A percentile compares a stretch with the other conserved stretches of the same genome.
phyloP scores from a whole-genome alignment of 371 early-diverging fungal genomes.

The Apophysomyces variabilis region DNA sequence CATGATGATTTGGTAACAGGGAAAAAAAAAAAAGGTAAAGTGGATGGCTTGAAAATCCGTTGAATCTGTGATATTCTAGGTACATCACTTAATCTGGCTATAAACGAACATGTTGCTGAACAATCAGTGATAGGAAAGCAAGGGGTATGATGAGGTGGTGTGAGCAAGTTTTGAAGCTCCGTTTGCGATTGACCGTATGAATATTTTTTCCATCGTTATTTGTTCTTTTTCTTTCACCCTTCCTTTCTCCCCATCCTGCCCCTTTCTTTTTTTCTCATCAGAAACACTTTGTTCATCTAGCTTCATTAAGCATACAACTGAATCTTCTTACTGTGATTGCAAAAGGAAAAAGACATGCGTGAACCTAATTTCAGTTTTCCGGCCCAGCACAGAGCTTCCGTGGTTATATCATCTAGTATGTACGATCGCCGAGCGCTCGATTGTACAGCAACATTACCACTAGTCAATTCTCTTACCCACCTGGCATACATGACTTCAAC shows the following conservation, averaged over 20 bases:
- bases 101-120: background rate
- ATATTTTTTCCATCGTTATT: conserved; percentile 11
- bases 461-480: conserved; percentile 84
- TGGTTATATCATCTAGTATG: conserved; percentile 75
- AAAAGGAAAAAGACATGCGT: conserved; percentile 56
- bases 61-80: background rate
- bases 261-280: conserved; percentile 12
- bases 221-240: conserved; percentile 12
- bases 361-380: conserved; percentile 81
- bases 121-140: conserved; percentile 9
- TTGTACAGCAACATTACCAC: conserved; percentile 82
- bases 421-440: conserved; percentile 90
- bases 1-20: conserved; percentile 2
- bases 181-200: background rate
- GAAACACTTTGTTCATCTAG: background rate
- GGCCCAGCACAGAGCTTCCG: conserved; percentile 71
- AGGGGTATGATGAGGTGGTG: conserved; percentile 12
- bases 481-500: conserved; percentile 82
- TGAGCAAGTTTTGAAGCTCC: conserved; percentile 11
- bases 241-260: conserved; percentile 11
- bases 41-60: background rate
- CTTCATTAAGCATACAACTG: background rate
- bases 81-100: conserved; percentile 7
- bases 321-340: background rate
- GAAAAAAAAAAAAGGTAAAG: background rate